Conservation (phyloP, 768 basidiomycete species). For the Russula lepida region DNA sequence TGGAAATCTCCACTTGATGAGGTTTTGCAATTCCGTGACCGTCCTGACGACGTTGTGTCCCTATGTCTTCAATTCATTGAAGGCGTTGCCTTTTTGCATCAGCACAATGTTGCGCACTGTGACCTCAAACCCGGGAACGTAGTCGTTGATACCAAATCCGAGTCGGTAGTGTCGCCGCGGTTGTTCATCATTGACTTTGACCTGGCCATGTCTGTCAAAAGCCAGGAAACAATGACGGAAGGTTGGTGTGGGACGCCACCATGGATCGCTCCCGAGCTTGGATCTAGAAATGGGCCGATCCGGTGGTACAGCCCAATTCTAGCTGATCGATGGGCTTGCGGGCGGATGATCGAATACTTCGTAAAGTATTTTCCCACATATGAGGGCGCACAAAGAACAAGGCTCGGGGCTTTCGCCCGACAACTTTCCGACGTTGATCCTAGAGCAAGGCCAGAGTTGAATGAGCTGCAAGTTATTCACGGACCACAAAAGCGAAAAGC, state of each 20-base stretch:
- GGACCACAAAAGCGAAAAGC: not conserved
- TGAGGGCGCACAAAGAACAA: not conserved
- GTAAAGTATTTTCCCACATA: not conserved
- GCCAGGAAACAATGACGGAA: not conserved
- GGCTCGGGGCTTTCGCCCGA: not conserved
- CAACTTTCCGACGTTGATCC: not conserved
- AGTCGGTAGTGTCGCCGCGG: not conserved
- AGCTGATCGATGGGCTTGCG: not conserved
- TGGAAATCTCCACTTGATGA: not conserved
- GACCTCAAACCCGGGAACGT: not conserved
- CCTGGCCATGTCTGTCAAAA: not conserved
- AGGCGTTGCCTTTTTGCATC: not conserved
- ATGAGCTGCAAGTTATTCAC: not conserved
- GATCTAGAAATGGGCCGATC: not conserved
- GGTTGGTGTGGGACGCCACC: not conserved
- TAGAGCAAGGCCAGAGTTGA: not conserved
- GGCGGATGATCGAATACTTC: not conserved
- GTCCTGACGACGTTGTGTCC: not conserved
- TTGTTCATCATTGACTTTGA: not conserved
- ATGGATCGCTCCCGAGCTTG: not conserved
- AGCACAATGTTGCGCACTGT: slow-evolving; percentile 1
- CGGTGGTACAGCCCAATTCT: not conserved
- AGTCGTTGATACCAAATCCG: not conserved
- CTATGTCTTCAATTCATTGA: not conserved
- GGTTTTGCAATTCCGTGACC: not conserved